Base-by-base conservation (phyloP, 768 basidiomycete species). In the Amylocystis lapponica region DNA sequence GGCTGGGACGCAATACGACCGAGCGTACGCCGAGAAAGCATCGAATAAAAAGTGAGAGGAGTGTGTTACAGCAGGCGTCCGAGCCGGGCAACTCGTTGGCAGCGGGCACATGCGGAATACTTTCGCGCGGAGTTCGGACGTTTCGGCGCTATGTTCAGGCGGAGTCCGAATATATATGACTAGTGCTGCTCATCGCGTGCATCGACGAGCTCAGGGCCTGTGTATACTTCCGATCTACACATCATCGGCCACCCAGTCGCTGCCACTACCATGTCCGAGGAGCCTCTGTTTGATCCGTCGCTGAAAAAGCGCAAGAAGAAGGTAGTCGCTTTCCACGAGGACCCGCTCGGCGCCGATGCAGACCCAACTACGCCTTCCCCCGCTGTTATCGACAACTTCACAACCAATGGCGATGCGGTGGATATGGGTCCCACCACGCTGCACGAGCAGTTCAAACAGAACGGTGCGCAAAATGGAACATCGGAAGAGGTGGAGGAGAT, bases 321-420 rank as follows among this genome's bases (percentile, higher is more conserved):
- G 13, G 82, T 84, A 61, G 76, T 79, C 45, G 56, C 67, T 9
- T 69, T 75, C 54, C 62, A 83, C 19, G 62, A 76, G 13, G 55
- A 54, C 17, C 66, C 66, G 1, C 60, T 82, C 45, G 49, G 45
- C 17, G 34, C 16, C 17, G 41, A 35, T 29, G 49, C 49, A 19
- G 88, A 91, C 60, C 87, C 87, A 22, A 90, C 87, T 5, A 72
- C 75, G 30, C 87, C 88, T 20, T 79, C 83, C 11, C 88, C 86
- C 21, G 74, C 78, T 19, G 72, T 75, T 35, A 83, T 88, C 66
- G 85, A 88, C 53, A 72, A 69, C 45, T 78, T 75, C 12, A 83
- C 83, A 0, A 66, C 79, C 54, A 78, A 75, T 55, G 86, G 86
- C 38, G 83, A 84, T 60, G 66, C 75, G 5, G 79, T 88, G 30